Base-by-base conservation (phyloP, 768 basidiomycete species). In the Mycena venus region DNA sequence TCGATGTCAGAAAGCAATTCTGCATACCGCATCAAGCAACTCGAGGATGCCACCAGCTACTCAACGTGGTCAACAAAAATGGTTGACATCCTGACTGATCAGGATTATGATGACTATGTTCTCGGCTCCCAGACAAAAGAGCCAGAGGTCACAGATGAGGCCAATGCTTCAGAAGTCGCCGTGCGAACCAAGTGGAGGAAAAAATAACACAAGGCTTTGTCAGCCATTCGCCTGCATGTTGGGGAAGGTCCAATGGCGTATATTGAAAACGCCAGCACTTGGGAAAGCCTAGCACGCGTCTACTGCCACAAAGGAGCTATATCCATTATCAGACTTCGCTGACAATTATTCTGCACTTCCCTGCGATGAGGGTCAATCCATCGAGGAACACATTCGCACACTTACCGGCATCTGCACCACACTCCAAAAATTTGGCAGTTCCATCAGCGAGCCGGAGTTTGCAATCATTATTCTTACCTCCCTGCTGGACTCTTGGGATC, bases 401-500 rank as follows among this genome's bases (percentile, higher is more conserved):
- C 42, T 44, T 17, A 44, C 42, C 42, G 11, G 17, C 11, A 44
- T 44, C 6, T 19, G 42, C 11, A 44, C 11, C 42, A 17, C 42
- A 19, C 42, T 44, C 42, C 11, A 44, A 19, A 19, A 19, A 19
- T 44, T 12, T 44, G 42, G 42, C 42, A 44, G 42, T 19, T 12
- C 42, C 15, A 44, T 44, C 42, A 19, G 17, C 9, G 42, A 44
- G 11, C 9, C 42, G 11, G 42, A 44, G 15, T 44, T 44, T 44
- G 42, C 42, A 10, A 44, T 78, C 58, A 79, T 77, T 1, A 60
- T 85, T 10, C 78, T 83, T 15, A 80, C 79, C 9, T 83, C 79
- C 12, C 75, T 85, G 0, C 83, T 81, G n/a, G 77, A 82, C 7
- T 77, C 81, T 15, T 84, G 84, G 84, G 42, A 44, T 19, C 9